Base-by-base conservation (phyloP, 2,329 filamentous ascomycete genomes). In the Leptoxyphium fumago region DNA sequence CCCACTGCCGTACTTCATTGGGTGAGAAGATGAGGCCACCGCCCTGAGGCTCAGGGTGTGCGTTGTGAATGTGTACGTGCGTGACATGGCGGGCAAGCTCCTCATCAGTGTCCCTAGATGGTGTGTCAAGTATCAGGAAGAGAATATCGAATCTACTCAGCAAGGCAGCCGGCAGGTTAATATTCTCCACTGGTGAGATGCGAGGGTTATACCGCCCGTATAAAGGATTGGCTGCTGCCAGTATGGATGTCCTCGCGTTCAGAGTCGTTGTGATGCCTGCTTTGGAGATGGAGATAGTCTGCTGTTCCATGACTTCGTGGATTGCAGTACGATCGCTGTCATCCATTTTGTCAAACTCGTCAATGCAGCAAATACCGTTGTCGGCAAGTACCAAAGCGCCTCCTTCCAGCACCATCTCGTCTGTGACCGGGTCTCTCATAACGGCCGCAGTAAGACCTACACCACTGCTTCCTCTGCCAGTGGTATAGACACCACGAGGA, bases 201-300 rank as follows among this genome's bases (percentile, higher is more conserved):
- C 87, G 85, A 45, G 91, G 91, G 68, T 98, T 98, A 72, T 98
- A 98, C 49, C 91, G 85, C 50, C 91, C 91, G 59, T 98, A 98
- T 38, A 98, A 76, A 46, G 91, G 91, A 68, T 98, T 98, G 53
- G 91, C 91, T 15, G 91, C 91, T 14, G 91, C 89, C 13, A 98
- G 77, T 57, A 98, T 61, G 2, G 58, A 52, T 2, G 91, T 96
- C 49, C 91, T 82, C 17, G 91, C 91, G 61, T 98, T 98, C 46
- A 98, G 76, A 0, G 88, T 94, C 1, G 91, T 98, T 51, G 88
- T 94, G 60, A 96, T 96, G 52, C 89, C 89, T 1, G 89, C 89
- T 70, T 87, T 88, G 58, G 82, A 85, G 59, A 87, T 88, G 50
- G 80, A 85, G 55, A 88, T 87, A 36, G 83, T 88, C 64, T 88